phyloP scores from a whole-genome alignment of 2,329 filamentous ascomycete genomes.

The Emergomyces orientalis region DNA sequence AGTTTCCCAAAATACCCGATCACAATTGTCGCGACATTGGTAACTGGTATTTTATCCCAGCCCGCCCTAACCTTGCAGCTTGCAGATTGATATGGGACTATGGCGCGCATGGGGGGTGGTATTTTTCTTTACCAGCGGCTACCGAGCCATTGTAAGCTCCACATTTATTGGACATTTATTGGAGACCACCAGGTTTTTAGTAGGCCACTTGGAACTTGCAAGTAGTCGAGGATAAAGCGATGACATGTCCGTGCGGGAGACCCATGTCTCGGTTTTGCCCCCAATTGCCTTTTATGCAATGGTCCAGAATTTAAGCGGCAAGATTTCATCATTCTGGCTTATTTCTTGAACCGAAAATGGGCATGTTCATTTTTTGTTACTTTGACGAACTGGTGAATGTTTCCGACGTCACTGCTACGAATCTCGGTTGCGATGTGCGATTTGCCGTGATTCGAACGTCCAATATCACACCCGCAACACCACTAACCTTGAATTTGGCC shows the following conservation, averaged over 20 bases:
- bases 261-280: not conserved
- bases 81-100: not conserved
- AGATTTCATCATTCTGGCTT: not conserved
- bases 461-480: not conserved
- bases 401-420: not conserved
- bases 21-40: not conserved
- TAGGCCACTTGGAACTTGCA: not conserved
- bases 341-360: not conserved
- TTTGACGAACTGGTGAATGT: not conserved
- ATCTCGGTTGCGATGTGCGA: not conserved
- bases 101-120: not conserved
- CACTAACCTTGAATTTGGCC: not conserved
- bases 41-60: not conserved
- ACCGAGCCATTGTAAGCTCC: not conserved
- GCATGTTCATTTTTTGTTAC: not conserved
- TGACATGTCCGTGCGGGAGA: conserved; percentile 2
- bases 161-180: not conserved
- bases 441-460: not conserved
- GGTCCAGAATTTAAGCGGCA: not conserved
- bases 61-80: not conserved
- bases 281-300: not conserved
- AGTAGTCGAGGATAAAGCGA: not conserved
- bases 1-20: not conserved
- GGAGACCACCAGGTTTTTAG: not conserved
- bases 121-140: not conserved